A percentile compares a stretch with the other conserved stretches of the same genome.
phyloP scores from a whole-genome alignment of 169 alveolate genomes.

The Neospora caninum region DNA sequence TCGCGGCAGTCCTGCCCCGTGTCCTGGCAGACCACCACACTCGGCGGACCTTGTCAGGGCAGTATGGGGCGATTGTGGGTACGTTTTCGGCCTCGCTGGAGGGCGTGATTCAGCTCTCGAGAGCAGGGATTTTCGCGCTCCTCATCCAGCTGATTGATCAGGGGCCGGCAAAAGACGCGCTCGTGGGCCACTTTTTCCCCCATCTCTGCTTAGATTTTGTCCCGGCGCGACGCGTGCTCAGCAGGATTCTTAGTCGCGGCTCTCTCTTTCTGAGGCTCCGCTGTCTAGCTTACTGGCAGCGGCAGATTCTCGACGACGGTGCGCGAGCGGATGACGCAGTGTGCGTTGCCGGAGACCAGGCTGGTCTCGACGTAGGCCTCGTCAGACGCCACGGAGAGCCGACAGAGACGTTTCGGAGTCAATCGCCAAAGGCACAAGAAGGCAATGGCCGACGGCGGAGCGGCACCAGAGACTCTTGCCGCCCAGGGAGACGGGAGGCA shows the following conservation, averaged over 20 bases:
- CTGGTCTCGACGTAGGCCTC: background rate
- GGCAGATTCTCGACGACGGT: constrained; percentile 11
- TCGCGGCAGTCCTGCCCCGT: constrained; percentile 13
- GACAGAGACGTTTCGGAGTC: background rate
- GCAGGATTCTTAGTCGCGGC: constrained; percentile 5
- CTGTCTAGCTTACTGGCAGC: background rate
- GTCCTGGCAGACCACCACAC: constrained; percentile 9
- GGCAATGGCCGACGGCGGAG: too few species aligned
- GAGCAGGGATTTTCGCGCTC: background rate
- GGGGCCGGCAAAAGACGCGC: background rate
- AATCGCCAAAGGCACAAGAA: too few species aligned
- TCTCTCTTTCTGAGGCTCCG: background rate
- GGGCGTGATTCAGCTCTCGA: constrained; percentile 10
- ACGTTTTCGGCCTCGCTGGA: constrained; percentile 15
- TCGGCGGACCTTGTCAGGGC: background rate
- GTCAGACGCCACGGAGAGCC: background rate
- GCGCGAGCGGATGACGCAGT: background rate
- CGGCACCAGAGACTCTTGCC: too few species aligned
- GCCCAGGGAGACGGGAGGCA: too few species aligned
- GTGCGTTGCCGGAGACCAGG: background rate
- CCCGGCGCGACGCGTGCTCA: background rate
- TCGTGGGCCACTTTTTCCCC: background rate
- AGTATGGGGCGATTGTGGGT: constrained; percentile 19
- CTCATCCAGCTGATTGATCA: constrained; percentile 1
- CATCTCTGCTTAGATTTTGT: background rate